phyloP scores from a whole-genome alignment of 2,329 filamentous ascomycete species.

The Stemphylium vesicarium region DNA sequence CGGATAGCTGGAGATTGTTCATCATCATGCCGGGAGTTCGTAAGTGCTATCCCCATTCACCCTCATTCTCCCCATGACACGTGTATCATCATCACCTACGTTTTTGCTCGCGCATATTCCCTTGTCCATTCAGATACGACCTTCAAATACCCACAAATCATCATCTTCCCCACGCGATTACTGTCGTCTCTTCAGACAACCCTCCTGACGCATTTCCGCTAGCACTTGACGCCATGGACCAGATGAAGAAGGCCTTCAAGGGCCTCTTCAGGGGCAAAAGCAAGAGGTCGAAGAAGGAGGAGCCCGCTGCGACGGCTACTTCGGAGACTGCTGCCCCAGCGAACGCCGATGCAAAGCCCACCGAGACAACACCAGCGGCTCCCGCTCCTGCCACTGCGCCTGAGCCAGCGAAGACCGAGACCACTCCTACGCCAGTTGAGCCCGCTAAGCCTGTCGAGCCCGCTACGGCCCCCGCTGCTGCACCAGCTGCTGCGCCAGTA shows the following conservation, averaged over 20 bases:
- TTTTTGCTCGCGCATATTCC: neutral
- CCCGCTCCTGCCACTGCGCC: slow-evolving; percentile 38
- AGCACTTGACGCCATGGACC: slow-evolving; percentile 47
- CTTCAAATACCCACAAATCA: neutral
- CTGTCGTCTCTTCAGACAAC: neutral
- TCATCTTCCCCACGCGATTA: neutral
- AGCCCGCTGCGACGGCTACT: slow-evolving; percentile 35
- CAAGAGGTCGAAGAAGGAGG: slow-evolving; percentile 44
- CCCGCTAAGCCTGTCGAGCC: slow-evolving; percentile 18
- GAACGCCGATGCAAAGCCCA: slow-evolving; percentile 35
- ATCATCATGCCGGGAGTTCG: slow-evolving; percentile 49
- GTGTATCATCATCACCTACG: neutral
- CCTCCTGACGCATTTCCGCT: slow-evolving; percentile 18
- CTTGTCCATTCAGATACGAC: neutral
- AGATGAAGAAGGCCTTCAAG: slow-evolving; percentile 49
- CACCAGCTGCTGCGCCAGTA: slow-evolving; percentile 25
- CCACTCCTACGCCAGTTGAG: slow-evolving; percentile 13
- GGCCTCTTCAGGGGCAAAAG: slow-evolving; percentile 42
- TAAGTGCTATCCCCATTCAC: slow-evolving; percentile 36
- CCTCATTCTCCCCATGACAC: slow-evolving; percentile 7
- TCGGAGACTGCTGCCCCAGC: slow-evolving; percentile 30
- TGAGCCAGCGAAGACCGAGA: slow-evolving; percentile 17
- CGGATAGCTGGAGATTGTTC: neutral
- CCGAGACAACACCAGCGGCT: slow-evolving; percentile 43
- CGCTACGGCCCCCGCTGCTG: slow-evolving; percentile 21